Conservation (phyloP, 441 rosid genomes). For the Euphorbia celastroides region DNA sequence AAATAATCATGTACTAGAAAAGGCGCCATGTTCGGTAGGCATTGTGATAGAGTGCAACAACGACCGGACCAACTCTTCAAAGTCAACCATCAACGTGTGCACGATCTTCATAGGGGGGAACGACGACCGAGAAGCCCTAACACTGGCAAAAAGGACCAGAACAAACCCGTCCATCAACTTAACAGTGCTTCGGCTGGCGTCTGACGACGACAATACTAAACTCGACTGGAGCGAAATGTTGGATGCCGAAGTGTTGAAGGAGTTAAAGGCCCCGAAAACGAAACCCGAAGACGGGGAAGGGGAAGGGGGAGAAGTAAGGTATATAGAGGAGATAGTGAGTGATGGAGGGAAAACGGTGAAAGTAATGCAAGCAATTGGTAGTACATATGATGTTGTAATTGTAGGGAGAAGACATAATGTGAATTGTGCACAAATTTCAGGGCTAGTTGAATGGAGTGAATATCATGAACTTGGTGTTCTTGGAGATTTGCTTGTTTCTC, state of each 20-base stretch:
- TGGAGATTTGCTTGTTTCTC: slow-evolving; percentile 2
- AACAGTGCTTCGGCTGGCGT: background rate
- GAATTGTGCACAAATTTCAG: background rate
- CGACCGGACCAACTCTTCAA: background rate
- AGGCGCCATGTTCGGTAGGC: slow-evolving; percentile 57
- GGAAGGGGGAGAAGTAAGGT: background rate
- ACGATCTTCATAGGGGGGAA: background rate
- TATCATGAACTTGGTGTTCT: background rate
- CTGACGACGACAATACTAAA: background rate
- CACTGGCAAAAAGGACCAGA: background rate
- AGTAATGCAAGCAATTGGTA: background rate
- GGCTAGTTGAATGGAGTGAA: slow-evolving; percentile 1
- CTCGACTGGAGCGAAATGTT: background rate
- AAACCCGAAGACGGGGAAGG: background rate
- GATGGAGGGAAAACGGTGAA: background rate
- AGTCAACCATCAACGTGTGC: background rate
- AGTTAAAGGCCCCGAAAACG: background rate
- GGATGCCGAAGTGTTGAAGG: background rate
- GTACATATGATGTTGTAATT: background rate
- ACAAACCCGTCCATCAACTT: background rate
- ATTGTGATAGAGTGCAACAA: slow-evolving; percentile 35
- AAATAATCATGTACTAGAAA: slow-evolving; percentile 32
- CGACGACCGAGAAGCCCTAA: slow-evolving; percentile 4
- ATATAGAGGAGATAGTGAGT: background rate
- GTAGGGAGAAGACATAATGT: background rate